Base-by-base conservation (phyloP, 2,329 filamentous ascomycete species). In the Aspergillus novoparasiticus region DNA sequence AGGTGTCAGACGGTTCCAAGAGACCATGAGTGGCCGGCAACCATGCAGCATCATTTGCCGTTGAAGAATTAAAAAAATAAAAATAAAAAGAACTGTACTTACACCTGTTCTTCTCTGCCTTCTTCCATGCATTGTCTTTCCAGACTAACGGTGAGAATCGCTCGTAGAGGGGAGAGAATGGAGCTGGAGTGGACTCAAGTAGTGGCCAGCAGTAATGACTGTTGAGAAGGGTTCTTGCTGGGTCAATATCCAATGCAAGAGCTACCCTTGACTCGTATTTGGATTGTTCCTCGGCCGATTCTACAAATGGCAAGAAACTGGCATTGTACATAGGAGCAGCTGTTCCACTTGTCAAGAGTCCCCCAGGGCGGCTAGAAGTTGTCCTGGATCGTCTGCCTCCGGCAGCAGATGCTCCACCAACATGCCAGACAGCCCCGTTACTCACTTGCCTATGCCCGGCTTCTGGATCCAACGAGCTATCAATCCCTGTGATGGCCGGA, bases 241-340 rank as follows among this genome's bases (percentile, higher is more conserved):
- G 88, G 73, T 96, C 89, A 64, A 98, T 84, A n/a, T 91, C 86
- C 58, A 98, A 83, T 3, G 95, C 95, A 19, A 89, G 81, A 10
- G 94, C 93, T 60, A 99, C 79, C 32, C 93, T 87, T 46, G 86
- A 85, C 71, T 91, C 87, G 72, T 96, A 91, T 58, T 86, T 87
- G 61, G 90, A 86, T 14, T 84, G 79, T 46, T 92, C 87, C 43
- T 91, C 87, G 43, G 86, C 83, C 1, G 81, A 77, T 41, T 82
- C 81, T 26, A 75, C 73, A 58, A 78, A 79, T 45, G 82, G 79
- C 39, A 86, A 74, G 70, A 89, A 90, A 58, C 80, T 82, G 53
- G 85, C 87, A 36, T 79, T 82, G 73, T 86, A 86, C 69, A 86
- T 77, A 6, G 89, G 90, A 45, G 92, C 91, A 72, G 88, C 92